Evolutionary conservation across 768 basidiomycete species (phyloP).

Genomic region (Lactarius sp.): DNA sequence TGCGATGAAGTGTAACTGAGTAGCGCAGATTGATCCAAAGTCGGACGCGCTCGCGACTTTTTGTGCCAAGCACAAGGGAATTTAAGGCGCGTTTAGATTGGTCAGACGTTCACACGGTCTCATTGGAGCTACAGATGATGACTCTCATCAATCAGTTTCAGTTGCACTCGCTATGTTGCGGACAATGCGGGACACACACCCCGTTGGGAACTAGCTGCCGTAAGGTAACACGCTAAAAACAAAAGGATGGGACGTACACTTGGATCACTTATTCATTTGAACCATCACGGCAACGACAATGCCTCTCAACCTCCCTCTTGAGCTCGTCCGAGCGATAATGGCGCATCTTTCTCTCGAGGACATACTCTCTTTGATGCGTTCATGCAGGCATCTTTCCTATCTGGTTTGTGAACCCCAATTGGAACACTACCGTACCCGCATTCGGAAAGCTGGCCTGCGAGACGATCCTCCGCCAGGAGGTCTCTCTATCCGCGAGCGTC

Average conservation of each 20-base stretch:
- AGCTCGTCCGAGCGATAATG: background rate
- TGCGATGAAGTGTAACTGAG: background rate
- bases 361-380: background rate
- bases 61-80: background rate
- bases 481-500: background rate
- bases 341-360: background rate
- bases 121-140: background rate
- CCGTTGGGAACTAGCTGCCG: background rate
- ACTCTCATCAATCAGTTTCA: no score
- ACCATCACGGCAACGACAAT: background rate
- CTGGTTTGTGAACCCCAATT: background rate
- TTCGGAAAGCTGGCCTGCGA: background rate
- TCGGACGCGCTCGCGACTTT: background rate
- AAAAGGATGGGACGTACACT: background rate
- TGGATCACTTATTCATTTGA: no score
- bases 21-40: background rate
- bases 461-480: background rate
- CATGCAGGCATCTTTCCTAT: background rate
- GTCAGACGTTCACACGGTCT: constrained; percentile 14
- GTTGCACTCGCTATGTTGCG: background rate
- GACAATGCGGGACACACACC: background rate
- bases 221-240: background rate
- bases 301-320: background rate
- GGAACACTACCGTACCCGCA: background rate
- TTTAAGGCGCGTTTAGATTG: background rate